A percentile compares a stretch with the other conserved stretches of the same genome.
These are phyloP conservation scores for Saccharomyces jurei DNA, from an alignment of 805 yeast genomes.

Conservation along the genomic window DNA sequence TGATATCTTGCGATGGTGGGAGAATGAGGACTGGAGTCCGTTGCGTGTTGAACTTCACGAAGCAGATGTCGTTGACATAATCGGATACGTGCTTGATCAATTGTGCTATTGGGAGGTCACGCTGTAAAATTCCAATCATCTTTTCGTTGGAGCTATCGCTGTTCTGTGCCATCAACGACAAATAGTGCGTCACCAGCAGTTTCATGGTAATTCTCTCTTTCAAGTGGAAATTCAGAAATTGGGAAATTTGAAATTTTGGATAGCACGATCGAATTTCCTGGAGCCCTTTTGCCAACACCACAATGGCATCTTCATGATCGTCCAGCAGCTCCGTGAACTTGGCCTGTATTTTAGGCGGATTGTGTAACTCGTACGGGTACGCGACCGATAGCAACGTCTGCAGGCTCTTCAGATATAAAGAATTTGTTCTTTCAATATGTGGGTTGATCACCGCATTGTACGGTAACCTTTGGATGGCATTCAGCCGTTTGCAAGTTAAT, in stretches of 20 bases:
- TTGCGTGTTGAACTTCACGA: slow-evolving; percentile 69
- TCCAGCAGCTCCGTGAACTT: slow-evolving; percentile 55
- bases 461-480: slow-evolving; percentile 66
- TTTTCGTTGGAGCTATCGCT: slow-evolving; percentile 25
- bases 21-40: background rate
- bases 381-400: slow-evolving; percentile 38
- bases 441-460: slow-evolving; percentile 84
- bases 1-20: slow-evolving; percentile 32
- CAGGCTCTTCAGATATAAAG: slow-evolving; percentile 64
- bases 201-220: slow-evolving; percentile 82
- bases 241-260: slow-evolving; percentile 42
- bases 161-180: slow-evolving; percentile 44
- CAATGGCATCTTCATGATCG: slow-evolving; percentile 77
- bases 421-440: slow-evolving; percentile 68
- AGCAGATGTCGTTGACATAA: slow-evolving; percentile 74
- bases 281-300: slow-evolving; percentile 76
- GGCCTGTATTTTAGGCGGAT: slow-evolving; percentile 45
- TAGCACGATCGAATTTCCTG: slow-evolving; percentile 41
- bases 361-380: slow-evolving; percentile 41
- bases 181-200: slow-evolving; percentile 77
- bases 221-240: slow-evolving; percentile 67
- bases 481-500: slow-evolving; percentile 62
- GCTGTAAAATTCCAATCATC: slow-evolving; percentile 60
- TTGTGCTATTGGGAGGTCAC: slow-evolving; percentile 53
- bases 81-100: slow-evolving; percentile 58